A percentile compares a stretch with the other conserved stretches of the same genome.
phyloP scores from a whole-genome alignment of 2,329 filamentous ascomycete species.

The Parastagonospora avenae region DNA sequence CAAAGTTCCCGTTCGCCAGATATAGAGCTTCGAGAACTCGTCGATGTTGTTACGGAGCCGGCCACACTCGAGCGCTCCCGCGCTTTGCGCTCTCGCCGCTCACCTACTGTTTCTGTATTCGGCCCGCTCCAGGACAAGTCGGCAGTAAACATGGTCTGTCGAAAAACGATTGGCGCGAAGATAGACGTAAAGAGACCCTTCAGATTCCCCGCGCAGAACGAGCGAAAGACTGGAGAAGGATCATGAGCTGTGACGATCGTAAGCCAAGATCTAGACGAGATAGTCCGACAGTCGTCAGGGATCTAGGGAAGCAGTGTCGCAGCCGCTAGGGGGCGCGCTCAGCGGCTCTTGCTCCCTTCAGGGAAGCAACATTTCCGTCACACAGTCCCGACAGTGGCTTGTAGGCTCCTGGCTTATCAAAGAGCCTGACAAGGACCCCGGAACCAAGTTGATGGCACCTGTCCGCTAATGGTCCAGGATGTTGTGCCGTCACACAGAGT shows the following conservation, averaged over 20 bases:
- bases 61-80: conserved; percentile 30
- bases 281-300: conserved; percentile 27
- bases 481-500: conserved; percentile 21
- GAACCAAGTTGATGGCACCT: conserved; percentile 9
- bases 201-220: conserved; percentile 19
- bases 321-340: conserved; percentile 28
- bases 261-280: conserved; percentile 22
- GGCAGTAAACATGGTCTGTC: conserved; percentile 44
- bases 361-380: conserved; percentile 20
- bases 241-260: conserved; percentile 15
- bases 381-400: conserved; percentile 36
- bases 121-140: conserved; percentile 46
- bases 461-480: conserved; percentile 12
- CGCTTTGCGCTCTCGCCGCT: conserved; percentile 42
- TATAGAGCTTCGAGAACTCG: conserved; percentile 32
- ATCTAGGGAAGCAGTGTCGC: conserved; percentile 25
- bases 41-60: conserved; percentile 33
- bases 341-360: conserved; percentile 26
- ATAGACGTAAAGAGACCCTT: conserved; percentile 20
- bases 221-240: conserved; percentile 15
- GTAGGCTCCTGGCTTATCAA: conserved; percentile 29
- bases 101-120: conserved; percentile 44
- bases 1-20: conserved; percentile 34
- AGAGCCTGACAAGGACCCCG: conserved; percentile 16
- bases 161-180: conserved; percentile 9